Evolutionary conservation across 2,329 filamentous ascomycete genomes (phyloP), one percentile per base, ranked within the genome.

Genomic region (Fusarium chlamydosporum): DNA sequence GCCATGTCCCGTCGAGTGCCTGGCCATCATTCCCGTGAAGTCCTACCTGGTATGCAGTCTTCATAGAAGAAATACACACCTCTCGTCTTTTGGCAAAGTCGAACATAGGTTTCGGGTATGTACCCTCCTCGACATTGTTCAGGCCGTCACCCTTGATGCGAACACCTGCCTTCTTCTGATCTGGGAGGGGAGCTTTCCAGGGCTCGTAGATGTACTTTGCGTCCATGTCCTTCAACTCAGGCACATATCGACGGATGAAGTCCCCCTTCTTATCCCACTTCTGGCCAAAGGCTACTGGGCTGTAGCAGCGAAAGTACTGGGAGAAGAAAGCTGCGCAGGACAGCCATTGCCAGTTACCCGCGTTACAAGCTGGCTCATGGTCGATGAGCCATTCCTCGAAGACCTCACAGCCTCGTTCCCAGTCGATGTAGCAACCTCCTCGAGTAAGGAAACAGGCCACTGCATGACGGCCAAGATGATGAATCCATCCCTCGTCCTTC

Each of bases 381-480:
- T 94, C 92, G 47, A 94, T 81, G 37, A 94, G 83, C 79, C 86
- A 87, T 75, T 94, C 91, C 73, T 92, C 90, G 63, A 94, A 94
- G 2, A 94, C 91, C 47, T 92, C 91, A 7, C 89, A 90, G 2
- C 92, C 92, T 18, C 92, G 86, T 79, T 94, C 91, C 91, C 92
- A 94, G 73, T 89, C 87, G 43, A 94, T 82, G 74, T 93, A 94
- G 76, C 91, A 93, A 1, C 92, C 92, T 3, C 92, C 91, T 4
- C 92, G 83, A 1, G 92, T 94, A n/a, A 94, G 82, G 76, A 94
- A 94, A 75, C 91, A 94, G 0, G 92, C 92, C 0, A 94, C 89
- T n/a, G 89, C 86, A 76, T 94, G 92, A 1, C 92, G 85, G 3
- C 91, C 92, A 0, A 94, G 83, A 75, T 94, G 92, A 75, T 94